Base-by-base conservation (phyloP, 2,329 filamentous ascomycete species). In the Phoma sp. region DNA sequence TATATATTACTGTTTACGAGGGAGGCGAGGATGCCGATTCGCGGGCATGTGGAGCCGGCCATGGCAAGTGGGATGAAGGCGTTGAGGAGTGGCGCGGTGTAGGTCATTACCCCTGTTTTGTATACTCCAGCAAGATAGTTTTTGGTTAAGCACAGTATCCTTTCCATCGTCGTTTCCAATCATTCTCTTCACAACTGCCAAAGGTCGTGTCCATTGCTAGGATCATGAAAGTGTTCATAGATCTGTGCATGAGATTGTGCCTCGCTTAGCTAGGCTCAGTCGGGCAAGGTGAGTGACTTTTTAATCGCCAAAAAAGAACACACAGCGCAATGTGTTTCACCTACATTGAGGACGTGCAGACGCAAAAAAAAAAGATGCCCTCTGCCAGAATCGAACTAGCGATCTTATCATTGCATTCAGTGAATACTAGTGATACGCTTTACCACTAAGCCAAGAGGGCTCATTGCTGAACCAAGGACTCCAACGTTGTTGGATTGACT, bases 1-100 rank as follows among this genome's bases (percentile, higher is more conserved):
- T 74, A 74, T 60, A 23, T 74, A 2, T 66, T 74, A 47, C 39
- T 74, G 42, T 59, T 72, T 29, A 32, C 52, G 20, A 48, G 23
- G 15, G 32, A 32, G 15, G 54, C 61, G 17, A 42, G 20, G 29
- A 33, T 60, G 37, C 71, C 70, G 47, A 60, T 56, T 33, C 64
- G 64, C 32, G 57, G 53, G 9, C 56, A 63, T 42, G 36, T 66
- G 12, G 57, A 59, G 29, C 58, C 63, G 15, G 63, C 63, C 18
- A 66, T 66, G 63, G 50, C 42, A 45, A 66, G 63, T 47, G 58
- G 50, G 28, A 66, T 66, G 56, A 51, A 47, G 50, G 61, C 57
- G 15, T 26, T 66, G 32, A 61, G 61, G 28, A 59, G 32, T 18
- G 63, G 63, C 7, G 50, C 49, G 2, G 32, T 56, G 30, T 61